These are phyloP conservation scores for Aspergillus proliferans DNA, from an alignment of 2,329 filamentous ascomycete genomes.

Conservation along the genomic window DNA sequence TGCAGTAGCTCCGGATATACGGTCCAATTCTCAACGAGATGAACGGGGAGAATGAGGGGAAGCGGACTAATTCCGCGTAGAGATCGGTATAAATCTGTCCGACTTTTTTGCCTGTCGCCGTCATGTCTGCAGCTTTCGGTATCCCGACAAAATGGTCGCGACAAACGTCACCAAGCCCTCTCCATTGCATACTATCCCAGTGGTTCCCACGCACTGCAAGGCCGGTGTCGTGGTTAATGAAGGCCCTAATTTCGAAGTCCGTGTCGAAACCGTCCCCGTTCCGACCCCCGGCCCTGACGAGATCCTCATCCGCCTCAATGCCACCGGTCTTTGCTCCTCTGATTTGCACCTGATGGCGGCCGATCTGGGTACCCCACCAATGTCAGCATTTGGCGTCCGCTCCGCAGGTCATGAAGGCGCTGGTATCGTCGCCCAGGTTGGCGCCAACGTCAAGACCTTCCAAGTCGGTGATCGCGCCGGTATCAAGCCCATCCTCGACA, in stretches of 20 bases:
- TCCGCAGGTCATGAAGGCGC: conserved; percentile 53
- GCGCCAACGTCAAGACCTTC: conserved; percentile 47
- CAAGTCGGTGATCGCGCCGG: conserved; percentile 51
- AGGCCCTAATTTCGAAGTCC: conserved; percentile 44
- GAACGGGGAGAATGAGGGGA: not conserved
- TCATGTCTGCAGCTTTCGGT: not conserved
- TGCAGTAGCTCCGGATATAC: not conserved
- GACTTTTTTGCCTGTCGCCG: not conserved
- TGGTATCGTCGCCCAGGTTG: conserved; percentile 53
- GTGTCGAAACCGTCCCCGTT: conserved; percentile 45
- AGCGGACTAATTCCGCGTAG: not conserved
- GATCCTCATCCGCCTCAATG: conserved; percentile 52
- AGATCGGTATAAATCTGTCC: not conserved
- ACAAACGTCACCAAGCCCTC: not conserved
- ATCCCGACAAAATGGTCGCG: not conserved
- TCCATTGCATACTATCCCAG: not conserved
- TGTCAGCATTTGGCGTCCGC: conserved; percentile 39
- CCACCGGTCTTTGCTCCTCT: conserved; percentile 53
- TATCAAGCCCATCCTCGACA: conserved; percentile 47
- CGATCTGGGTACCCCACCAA: conserved; percentile 46
- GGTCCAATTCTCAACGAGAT: not conserved
- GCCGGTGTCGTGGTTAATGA: conserved; percentile 47
- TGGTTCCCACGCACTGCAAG: conserved; percentile 45
- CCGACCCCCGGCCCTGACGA: conserved; percentile 49
- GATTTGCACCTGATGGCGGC: conserved; percentile 55